Base-by-base conservation (phyloP, 306 rosid species). In the Dalbergia cochinchinensis region DNA sequence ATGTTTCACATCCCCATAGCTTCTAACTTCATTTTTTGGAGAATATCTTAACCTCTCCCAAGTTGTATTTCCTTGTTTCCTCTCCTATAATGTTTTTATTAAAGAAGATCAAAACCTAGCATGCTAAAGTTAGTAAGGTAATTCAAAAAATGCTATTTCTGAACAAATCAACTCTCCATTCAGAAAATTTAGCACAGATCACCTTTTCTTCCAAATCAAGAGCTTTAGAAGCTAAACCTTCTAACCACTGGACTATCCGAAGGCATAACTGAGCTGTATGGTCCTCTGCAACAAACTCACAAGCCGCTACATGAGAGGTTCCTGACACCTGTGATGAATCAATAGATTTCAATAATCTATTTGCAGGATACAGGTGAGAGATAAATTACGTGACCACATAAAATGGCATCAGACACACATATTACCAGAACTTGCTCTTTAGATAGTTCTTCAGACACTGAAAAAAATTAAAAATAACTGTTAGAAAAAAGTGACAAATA, bases 151-250 rank as follows among this genome's bases (percentile, higher is more conserved):
- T 41, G 45, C 67, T 33, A 60, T 47, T 65, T 8, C 18, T 35
- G 77, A 82, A 74, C 58, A 58, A 45, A 47, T 67, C 58, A 78
- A 81, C 57, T 48, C 61, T 73, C 42, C 53, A 81, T 41, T 57
- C 67, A 54, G 74, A 63, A 84, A 63, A 34, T 15, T n/a, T 76
- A 67, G 45, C 20, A 62, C 53, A 69, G 62, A 74, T 77, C 82
- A 95, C 99, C 99, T 95, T 90, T 70, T 87, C 89, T 85, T 93
- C 98, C 88, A 90, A 83, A 77, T 93, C 98, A 71, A 95, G 98
- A 76, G 93, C 92, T 81, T 95, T 93, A 65, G 99, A 93, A 81
- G 99, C 93, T 83, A 95, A 85, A 79, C 86, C 88, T 88, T 95
- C 99, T 60, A 95, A 85, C 99, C 99, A 95, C 83, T 95, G 97